Evolutionary conservation across 2,329 filamentous ascomycete genomes (phyloP).

Genomic region (Phialocephala sp.): DNA sequence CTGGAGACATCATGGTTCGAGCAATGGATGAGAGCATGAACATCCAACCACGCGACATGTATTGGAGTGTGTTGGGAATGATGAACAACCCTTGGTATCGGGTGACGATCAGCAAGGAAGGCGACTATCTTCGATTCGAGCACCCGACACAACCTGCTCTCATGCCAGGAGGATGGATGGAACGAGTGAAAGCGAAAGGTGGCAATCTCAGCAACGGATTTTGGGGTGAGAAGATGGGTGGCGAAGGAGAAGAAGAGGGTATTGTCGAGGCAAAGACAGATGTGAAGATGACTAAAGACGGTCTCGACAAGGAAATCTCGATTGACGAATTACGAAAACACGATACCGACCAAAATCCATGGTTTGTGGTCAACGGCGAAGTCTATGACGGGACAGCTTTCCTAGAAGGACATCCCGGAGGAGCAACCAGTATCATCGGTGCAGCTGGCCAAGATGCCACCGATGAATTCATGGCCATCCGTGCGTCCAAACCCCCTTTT

Average conservation of each 20-base stretch:
- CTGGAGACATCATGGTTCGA: conserved; percentile 78
- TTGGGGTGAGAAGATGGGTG: conserved; percentile 77
- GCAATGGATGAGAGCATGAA: conserved; percentile 92
- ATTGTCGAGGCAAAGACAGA: conserved; percentile 62
- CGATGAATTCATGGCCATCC: conserved; percentile 91
- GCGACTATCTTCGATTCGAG: conserved; percentile 73
- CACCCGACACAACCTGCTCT: conserved; percentile 85
- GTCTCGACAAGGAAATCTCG: conserved; percentile 65
- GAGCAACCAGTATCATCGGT: conserved; percentile 81
- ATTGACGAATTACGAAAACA: conserved; percentile 76
- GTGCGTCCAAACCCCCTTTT: conserved; percentile 56
- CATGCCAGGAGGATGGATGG: conserved; percentile 90
- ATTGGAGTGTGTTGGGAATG: conserved; percentile 95
- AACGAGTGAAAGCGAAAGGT: conserved; percentile 81
- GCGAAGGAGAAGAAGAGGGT: conserved; percentile 52
- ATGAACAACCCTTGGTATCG: conserved; percentile 98
- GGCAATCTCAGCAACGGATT: conserved; percentile 81
- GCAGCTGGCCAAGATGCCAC: conserved; percentile 82
- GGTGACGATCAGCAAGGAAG: conserved; percentile 75
- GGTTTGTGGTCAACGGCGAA: conserved; percentile 88
- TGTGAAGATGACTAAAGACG: conserved; percentile 78
- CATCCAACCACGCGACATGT: conserved; percentile 89
- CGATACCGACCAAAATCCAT: conserved; percentile 68
- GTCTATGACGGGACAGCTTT: conserved; percentile 88
- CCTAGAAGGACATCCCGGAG: conserved; percentile 82